Conservation (phyloP, 2,329 filamentous ascomycete species). For the Colletotrichum falcatum region DNA sequence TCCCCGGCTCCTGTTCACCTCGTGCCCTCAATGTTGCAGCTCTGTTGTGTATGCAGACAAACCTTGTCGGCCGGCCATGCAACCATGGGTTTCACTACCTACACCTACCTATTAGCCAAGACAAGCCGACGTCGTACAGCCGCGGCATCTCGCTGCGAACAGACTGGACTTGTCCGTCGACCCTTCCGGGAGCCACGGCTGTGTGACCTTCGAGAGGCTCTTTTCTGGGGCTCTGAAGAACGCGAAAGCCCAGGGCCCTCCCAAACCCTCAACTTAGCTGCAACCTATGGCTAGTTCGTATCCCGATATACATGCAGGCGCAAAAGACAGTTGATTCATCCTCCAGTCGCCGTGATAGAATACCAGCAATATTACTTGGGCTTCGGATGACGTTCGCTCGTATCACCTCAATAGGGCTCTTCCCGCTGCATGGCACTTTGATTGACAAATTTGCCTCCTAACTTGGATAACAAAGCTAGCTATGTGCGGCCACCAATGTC, state of each 20-base stretch:
- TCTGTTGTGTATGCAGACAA: background rate
- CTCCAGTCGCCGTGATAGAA: background rate
- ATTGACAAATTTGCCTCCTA: background rate
- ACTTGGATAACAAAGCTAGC: background rate
- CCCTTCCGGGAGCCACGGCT: too few relatives aligned
- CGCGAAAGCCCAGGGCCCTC: background rate
- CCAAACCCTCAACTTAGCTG: constrained; percentile 8
- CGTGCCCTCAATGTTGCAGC: constrained; percentile 22
- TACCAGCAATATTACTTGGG: background rate
- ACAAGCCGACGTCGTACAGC: too few relatives aligned
- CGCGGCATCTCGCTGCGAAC: constrained; percentile 18
- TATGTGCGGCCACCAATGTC: constrained; percentile 5
- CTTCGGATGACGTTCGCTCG: background rate
- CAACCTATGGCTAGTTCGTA: constrained; percentile 5
- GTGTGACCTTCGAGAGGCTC: too few relatives aligned
- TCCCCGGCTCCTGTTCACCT: constrained; percentile 18
- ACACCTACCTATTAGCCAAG: too few relatives aligned
- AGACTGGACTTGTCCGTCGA: too few relatives aligned
- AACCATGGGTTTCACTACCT: constrained; percentile 10
- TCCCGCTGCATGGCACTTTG: constrained; percentile 2
- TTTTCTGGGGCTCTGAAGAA: constrained; percentile 6
- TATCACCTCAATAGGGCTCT: background rate
- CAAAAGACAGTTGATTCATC: constrained; percentile 6
- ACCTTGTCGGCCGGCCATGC: background rate
- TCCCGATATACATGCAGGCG: background rate